Conservation (phyloP, 2,329 filamentous ascomycete species). For the Orbilia javanica region DNA sequence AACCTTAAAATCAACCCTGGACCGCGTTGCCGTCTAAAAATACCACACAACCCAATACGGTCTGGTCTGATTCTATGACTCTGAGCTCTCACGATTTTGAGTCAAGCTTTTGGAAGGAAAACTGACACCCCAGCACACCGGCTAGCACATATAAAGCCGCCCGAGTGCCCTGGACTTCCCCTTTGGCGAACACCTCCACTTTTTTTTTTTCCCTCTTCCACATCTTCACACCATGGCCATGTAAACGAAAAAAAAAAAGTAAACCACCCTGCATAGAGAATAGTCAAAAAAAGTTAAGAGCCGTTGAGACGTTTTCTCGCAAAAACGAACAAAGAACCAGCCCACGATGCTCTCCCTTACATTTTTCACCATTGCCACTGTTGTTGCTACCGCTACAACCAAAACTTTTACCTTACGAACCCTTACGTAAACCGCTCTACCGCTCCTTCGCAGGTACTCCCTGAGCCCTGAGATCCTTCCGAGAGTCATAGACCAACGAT, state of each 20-base stretch:
- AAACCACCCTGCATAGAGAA: conserved; percentile 7
- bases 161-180: conserved; percentile 46
- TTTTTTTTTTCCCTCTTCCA: conserved; percentile 6
- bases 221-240: conserved; percentile 24
- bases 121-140: background rate
- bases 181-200: conserved; percentile 46
- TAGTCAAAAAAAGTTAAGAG: background rate
- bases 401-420: background rate
- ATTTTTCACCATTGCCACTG: conserved; percentile 13
- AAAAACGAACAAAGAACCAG: background rate
- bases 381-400: conserved; percentile 9
- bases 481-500: background rate
- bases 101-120: conserved; percentile 26
- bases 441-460: too few species aligned
- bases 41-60: conserved; percentile 24
- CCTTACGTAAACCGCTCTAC: background rate
- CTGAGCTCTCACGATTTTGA: conserved; percentile 26
- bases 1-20: background rate
- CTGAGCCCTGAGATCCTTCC: too few species aligned
- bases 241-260: conserved; percentile 17
- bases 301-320: conserved; percentile 8
- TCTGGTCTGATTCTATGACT: conserved; percentile 16
- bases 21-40: conserved; percentile 29
- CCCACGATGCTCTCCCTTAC: conserved; percentile 45
- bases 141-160: conserved; percentile 54